A percentile compares a stretch with the other conserved stretches of the same genome.
These are phyloP conservation scores for Sutorius australiensis DNA, from an alignment of 768 basidiomycete genomes.

Conservation along the genomic window DNA sequence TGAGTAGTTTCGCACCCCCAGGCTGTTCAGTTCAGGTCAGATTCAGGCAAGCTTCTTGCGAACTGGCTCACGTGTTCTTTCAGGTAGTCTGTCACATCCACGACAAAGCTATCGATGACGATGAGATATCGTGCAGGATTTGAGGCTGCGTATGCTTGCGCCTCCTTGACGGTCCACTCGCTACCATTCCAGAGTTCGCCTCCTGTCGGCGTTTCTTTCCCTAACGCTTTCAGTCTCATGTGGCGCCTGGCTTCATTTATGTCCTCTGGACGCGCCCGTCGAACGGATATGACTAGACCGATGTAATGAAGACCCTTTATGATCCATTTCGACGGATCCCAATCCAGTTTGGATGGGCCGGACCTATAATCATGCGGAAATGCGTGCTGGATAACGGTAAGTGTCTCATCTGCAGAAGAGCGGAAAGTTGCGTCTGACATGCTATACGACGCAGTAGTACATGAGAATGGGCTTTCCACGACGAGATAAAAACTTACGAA, in stretches of 20 bases:
- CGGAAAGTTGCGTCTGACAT: conserved; percentile 1
- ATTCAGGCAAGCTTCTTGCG: not conserved
- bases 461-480: not conserved
- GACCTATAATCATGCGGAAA: conserved; percentile 15
- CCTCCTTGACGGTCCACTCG: conserved; percentile 6
- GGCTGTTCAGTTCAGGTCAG: conserved; percentile 5
- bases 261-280: conserved; percentile 5
- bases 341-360: conserved; percentile 8
- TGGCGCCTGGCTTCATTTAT: conserved; percentile 6
- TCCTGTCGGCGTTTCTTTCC: not conserved
- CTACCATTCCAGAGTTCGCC: conserved; percentile 1
- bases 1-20: conserved; percentile 2
- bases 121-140: conserved; percentile 1
- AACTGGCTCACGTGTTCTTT: conserved; percentile 7
- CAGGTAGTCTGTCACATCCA: conserved; percentile 5
- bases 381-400: conserved; percentile 6
- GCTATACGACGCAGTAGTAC: not conserved
- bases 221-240: conserved; percentile 6
- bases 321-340: conserved; percentile 16
- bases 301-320: conserved; percentile 3
- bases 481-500: conserved; percentile 1
- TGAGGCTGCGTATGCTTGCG: not conserved
- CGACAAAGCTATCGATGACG: conserved; percentile 7
- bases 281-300: conserved; percentile 7
- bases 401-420: not conserved